Evolutionary conservation across 1,284 basidiomycete genomes (phyloP).

Genomic region (Rhizoctonia solani): DNA sequence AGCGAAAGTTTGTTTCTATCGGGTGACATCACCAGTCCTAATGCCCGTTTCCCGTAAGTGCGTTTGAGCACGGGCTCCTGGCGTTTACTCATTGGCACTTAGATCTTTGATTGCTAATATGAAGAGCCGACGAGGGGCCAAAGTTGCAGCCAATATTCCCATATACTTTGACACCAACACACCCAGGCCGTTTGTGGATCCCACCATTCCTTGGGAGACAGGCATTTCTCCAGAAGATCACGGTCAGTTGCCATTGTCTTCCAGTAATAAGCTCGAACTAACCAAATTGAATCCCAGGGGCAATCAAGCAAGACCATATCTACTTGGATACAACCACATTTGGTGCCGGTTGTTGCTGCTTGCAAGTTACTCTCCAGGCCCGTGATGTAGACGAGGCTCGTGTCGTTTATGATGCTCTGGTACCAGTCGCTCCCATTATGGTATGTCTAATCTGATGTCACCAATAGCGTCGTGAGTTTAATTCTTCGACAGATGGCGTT

Average conservation of each 20-base stretch:
- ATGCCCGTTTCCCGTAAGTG: constrained; percentile 93
- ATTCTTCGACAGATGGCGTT: constrained; percentile 71
- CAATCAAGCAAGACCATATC: constrained; percentile 87
- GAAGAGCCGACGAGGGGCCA: constrained; percentile 83
- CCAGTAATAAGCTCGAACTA: constrained; percentile 1
- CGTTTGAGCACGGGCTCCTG: not conserved
- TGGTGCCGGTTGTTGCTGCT: constrained; percentile 98
- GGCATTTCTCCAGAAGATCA: constrained; percentile 77
- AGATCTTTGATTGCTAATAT: constrained; percentile 64
- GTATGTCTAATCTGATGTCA: constrained; percentile 51
- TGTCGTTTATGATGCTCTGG: constrained; percentile 90
- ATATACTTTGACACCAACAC: constrained; percentile 90
- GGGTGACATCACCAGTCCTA: constrained; percentile 95
- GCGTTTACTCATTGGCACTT: not conserved
- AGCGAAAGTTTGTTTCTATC: constrained; percentile 94
- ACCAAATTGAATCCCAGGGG: constrained; percentile 67
- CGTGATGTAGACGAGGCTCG: constrained; percentile 91
- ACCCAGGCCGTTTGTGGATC: constrained; percentile 86
- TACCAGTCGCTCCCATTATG: constrained; percentile 93
- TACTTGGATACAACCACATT: constrained; percentile 99
- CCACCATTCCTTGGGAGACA: constrained; percentile 85
- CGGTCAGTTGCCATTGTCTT: constrained; percentile 54
- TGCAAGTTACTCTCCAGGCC: constrained; percentile 97
- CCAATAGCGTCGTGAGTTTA: constrained; percentile 3
- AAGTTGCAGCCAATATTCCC: constrained; percentile 95